Conservation (phyloP, 1,139 yeast genomes). For the Suhomyces guaymorum region DNA sequence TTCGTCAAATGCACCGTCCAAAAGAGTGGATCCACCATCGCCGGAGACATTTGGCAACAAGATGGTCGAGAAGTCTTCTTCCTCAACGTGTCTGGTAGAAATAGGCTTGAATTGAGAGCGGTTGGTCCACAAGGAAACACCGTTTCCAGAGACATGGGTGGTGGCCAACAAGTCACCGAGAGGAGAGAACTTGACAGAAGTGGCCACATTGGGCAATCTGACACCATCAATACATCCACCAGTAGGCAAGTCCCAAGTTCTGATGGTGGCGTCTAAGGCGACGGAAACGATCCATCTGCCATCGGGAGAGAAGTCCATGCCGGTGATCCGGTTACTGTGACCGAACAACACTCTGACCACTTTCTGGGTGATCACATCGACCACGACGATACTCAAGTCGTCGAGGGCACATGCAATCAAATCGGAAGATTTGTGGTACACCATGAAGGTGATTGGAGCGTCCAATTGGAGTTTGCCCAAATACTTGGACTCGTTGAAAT, state of each 20-base stretch:
- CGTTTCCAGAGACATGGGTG: slow-evolving; percentile 87
- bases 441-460: slow-evolving; percentile 76
- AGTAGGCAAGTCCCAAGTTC: slow-evolving; percentile 98
- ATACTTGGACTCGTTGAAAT: slow-evolving; percentile 71
- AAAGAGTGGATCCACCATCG: slow-evolving; percentile 70
- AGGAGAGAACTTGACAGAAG: slow-evolving; percentile 79
- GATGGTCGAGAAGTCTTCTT: slow-evolving; percentile 61
- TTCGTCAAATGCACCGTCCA: slow-evolving; percentile 76
- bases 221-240: slow-evolving; percentile 97
- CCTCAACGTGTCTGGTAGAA: slow-evolving; percentile 76
- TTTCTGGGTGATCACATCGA: slow-evolving; percentile 79
- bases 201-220: slow-evolving; percentile 72
- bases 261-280: slow-evolving; percentile 79
- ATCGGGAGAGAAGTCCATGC: slow-evolving; percentile 89
- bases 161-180: slow-evolving; percentile 92
- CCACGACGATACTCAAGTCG: slow-evolving; percentile 77
- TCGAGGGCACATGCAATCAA: slow-evolving; percentile 84
- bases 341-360: slow-evolving; percentile 89
- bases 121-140: slow-evolving; percentile 91
- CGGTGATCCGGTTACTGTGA: slow-evolving; percentile 84
- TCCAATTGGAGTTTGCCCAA: slow-evolving; percentile 69
- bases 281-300: slow-evolving; percentile 94
- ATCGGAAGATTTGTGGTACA: slow-evolving; percentile 80
- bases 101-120: slow-evolving; percentile 77
- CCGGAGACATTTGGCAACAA: slow-evolving; percentile 80